phyloP scores from a whole-genome alignment of 2,329 filamentous ascomycete species.

The Botryotinia globosa region DNA sequence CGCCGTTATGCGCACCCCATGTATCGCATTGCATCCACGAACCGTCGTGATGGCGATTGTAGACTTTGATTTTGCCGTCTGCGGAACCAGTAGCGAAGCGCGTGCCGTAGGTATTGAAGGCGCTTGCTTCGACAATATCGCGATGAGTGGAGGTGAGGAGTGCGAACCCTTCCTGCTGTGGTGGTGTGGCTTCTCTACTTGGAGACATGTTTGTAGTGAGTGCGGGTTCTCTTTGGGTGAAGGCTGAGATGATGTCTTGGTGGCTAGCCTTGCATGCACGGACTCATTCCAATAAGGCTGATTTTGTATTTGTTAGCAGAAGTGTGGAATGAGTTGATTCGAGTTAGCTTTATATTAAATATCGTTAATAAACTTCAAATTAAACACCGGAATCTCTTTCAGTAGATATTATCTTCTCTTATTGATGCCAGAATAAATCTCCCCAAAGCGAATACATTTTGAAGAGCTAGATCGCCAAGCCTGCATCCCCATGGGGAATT shows the following conservation, averaged over 20 bases:
- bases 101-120: slow-evolving; percentile 90
- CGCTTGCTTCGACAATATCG: slow-evolving; percentile 52
- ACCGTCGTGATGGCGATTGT: slow-evolving; percentile 75
- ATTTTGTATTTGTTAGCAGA: not conserved
- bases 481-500: not conserved
- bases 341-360: not conserved
- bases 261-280: slow-evolving; percentile 11
- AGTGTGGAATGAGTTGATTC: not conserved
- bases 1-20: slow-evolving; percentile 86
- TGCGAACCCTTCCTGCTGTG: slow-evolving; percentile 29
- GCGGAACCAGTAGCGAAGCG: slow-evolving; percentile 88
- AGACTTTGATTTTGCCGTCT: slow-evolving; percentile 90
- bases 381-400: too few relatives aligned
- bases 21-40: slow-evolving; percentile 80
- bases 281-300: not conserved
- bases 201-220: slow-evolving; percentile 22
- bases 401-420: not conserved
- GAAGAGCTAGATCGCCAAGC: not conserved
- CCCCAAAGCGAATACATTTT: not conserved
- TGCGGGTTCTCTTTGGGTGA: not conserved
- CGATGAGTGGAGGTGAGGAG: slow-evolving; percentile 72
- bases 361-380: not conserved
- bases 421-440: not conserved
- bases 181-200: slow-evolving; percentile 26
- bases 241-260: slow-evolving; percentile 2